These are phyloP conservation scores for Oryza glumipatula DNA, from an alignment of 176 grass and related monocot species.

Conservation along the genomic window DNA sequence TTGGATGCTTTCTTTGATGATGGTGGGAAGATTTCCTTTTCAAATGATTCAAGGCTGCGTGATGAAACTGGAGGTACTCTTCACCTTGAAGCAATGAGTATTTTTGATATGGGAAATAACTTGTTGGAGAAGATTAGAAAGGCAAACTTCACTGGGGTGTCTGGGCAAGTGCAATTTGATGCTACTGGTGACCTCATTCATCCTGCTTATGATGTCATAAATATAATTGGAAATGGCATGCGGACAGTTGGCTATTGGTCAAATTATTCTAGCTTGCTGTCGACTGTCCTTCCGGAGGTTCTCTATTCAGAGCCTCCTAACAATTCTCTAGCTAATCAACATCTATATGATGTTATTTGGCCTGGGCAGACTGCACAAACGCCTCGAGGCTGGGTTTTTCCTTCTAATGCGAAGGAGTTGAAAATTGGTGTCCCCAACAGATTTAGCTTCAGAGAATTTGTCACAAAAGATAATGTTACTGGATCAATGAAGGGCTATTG, in stretches of 20 bases:
- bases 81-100: slow-evolving; percentile 78
- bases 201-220: slow-evolving; percentile 92
- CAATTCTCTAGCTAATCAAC: slow-evolving; percentile 64
- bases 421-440: slow-evolving; percentile 82
- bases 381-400: slow-evolving; percentile 92
- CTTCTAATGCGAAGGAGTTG: slow-evolving; percentile 78
- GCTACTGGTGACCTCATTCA: slow-evolving; percentile 59
- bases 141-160: slow-evolving; percentile 68
- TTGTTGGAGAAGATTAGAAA: slow-evolving; percentile 61
- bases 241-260: slow-evolving; percentile 91
- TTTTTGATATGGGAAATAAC: slow-evolving; percentile 74
- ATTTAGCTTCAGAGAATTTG: slow-evolving; percentile 70
- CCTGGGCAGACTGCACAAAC: slow-evolving; percentile 71
- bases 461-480: slow-evolving; percentile 59
- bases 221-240: slow-evolving; percentile 73
- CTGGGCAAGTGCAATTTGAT: slow-evolving; percentile 70
- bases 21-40: slow-evolving; percentile 81
- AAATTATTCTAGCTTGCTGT: slow-evolving; percentile 78
- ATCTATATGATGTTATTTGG: slow-evolving; percentile 88
- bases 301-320: slow-evolving; percentile 72
- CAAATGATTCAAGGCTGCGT: slow-evolving; percentile 66
- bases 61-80: slow-evolving; percentile 57
- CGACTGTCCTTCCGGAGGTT: slow-evolving; percentile 64
- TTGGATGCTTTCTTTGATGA: slow-evolving; percentile 77
- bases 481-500: slow-evolving; percentile 79